Evolutionary conservation across 352 stramenopile genomes (phyloP).

Genomic region (Pythium guiyangense): DNA sequence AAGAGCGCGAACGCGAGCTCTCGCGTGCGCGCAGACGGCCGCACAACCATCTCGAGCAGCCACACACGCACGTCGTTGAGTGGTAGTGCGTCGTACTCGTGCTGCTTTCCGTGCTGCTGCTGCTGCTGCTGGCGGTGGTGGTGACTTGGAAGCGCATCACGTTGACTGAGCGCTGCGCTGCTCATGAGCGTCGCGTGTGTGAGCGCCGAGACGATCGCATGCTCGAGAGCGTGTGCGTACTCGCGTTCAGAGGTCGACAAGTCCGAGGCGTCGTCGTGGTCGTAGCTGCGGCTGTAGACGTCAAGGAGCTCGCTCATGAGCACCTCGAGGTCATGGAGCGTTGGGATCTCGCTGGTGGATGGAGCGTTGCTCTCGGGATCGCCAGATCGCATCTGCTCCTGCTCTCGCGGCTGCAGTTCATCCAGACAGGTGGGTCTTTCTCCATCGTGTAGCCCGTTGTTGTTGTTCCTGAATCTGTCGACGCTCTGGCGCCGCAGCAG

Average conservation of each 20-base stretch:
- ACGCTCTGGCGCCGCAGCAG: not conserved
- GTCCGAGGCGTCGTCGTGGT: not conserved
- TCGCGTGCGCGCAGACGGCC: constrained; percentile 22
- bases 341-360: not conserved
- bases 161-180: no score
- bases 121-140: not conserved
- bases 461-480: not conserved
- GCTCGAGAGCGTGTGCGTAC: constrained; percentile 18
- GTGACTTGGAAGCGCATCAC: not conserved
- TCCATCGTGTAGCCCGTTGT: not conserved
- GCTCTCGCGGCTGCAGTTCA: no score
- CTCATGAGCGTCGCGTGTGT: constrained; percentile 6
- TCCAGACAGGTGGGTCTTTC: no score
- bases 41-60: constrained; percentile 38
- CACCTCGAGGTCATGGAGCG: constrained; percentile 23
- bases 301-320: constrained; percentile 32
- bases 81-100: not conserved
- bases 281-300: constrained; percentile 15
- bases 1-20: constrained; percentile 42
- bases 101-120: constrained; percentile 6
- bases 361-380: not conserved
- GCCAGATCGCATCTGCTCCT: no score
- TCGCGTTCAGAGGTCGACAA: constrained; percentile 22
- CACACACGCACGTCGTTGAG: constrained; percentile 23
- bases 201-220: constrained; percentile 19